phyloP scores from a whole-genome alignment of 805 yeast species.

The Suhomyces tanzawaensis region DNA sequence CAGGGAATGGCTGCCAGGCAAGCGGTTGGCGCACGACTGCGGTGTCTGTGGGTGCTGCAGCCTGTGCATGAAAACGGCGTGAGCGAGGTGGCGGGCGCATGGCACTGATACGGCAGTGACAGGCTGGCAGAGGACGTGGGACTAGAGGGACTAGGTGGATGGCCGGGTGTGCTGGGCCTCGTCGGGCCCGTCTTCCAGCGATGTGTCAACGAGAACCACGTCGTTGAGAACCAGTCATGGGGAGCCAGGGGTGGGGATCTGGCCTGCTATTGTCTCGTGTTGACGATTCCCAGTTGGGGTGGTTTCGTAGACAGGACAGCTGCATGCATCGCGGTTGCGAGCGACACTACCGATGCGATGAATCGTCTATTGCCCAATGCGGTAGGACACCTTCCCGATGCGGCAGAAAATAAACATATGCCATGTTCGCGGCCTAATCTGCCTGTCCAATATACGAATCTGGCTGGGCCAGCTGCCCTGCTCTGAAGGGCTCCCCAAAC shows the following conservation, averaged over 20 bases:
- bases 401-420: not conserved
- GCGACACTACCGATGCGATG: not conserved
- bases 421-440: not conserved
- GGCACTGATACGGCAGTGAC: not conserved
- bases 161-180: too few species aligned
- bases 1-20: not conserved
- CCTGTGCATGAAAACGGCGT: not conserved
- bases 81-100: not conserved
- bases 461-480: too few species aligned
- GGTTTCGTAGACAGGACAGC: not conserved
- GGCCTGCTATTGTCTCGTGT: too few species aligned
- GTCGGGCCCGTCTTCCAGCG: too few species aligned
- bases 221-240: too few species aligned
- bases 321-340: not conserved
- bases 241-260: too few species aligned
- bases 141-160: too few species aligned
- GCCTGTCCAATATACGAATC: too few species aligned
- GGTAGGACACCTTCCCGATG: not conserved
- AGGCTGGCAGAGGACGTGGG: too few species aligned
- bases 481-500: too few species aligned
- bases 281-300: not conserved
- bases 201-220: too few species aligned
- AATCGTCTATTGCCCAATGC: not conserved
- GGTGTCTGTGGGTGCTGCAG: slow-evolving; percentile 1
- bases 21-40: not conserved